Conservation (phyloP, 176 grass and related monocot genomes). For the Pharus latifolius region DNA sequence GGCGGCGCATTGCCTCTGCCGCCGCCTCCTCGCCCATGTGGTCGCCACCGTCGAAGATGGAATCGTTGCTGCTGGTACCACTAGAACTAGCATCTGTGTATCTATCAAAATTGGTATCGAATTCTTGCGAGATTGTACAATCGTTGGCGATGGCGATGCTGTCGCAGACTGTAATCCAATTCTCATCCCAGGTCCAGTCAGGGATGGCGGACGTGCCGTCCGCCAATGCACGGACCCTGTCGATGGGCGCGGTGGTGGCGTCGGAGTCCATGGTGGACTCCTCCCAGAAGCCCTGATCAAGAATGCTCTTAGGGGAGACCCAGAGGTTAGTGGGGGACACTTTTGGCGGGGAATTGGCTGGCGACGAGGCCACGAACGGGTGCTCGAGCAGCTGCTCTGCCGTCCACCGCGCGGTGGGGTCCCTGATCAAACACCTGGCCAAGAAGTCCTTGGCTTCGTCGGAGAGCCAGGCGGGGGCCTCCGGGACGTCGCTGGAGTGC, state of each 20-base stretch:
- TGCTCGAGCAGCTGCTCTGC: slow-evolving; percentile 34
- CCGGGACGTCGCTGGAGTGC: slow-evolving; percentile 14
- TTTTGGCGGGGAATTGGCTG: not conserved
- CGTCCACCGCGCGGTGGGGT: slow-evolving; percentile 15
- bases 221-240: not conserved
- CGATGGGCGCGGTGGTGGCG: not conserved
- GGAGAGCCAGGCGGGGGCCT: slow-evolving; percentile 14
- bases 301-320: slow-evolving; percentile 33
- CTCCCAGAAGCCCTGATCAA: slow-evolving; percentile 19
- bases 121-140: not conserved
- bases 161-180: slow-evolving; percentile 9
- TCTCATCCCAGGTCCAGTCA: slow-evolving; percentile 15
- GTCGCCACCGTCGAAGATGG: too few relatives aligned
- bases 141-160: not conserved
- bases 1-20: too few relatives aligned
- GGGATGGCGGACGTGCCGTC: not conserved
- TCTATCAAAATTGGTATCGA: too few relatives aligned
- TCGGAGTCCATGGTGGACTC: not conserved
- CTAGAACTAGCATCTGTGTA: too few relatives aligned
- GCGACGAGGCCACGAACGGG: not conserved
- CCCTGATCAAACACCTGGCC: slow-evolving; percentile 15
- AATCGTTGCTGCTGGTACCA: too few relatives aligned
- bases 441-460: slow-evolving; percentile 33
- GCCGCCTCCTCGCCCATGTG: too few relatives aligned
- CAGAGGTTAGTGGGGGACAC: not conserved